phyloP scores from a whole-genome alignment of 2,329 filamentous ascomycete species.

The Sarocladiaceae sp. region DNA sequence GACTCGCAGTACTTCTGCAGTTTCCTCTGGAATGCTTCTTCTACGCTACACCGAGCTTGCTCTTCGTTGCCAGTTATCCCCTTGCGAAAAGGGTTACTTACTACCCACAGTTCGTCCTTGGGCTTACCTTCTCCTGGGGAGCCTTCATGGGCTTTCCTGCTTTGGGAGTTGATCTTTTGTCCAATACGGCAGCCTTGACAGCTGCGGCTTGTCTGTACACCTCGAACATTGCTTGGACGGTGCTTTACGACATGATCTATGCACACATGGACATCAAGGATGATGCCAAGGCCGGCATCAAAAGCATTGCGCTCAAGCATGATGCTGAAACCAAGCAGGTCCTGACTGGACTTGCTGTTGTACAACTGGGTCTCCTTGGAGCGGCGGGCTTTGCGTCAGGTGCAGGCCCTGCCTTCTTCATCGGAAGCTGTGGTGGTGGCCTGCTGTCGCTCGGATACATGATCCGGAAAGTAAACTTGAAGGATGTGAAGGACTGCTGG shows the following conservation, averaged over 20 bases:
- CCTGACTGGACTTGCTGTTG: constrained; percentile 62
- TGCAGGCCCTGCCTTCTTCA: constrained; percentile 65
- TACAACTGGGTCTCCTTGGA: constrained; percentile 66
- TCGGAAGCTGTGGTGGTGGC: constrained; percentile 63
- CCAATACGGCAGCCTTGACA: constrained; percentile 55
- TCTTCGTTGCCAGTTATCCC: constrained; percentile 73
- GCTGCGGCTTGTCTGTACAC: constrained; percentile 68
- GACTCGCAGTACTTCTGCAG: constrained; percentile 68
- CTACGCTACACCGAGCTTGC: constrained; percentile 71
- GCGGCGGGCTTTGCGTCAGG: constrained; percentile 64
- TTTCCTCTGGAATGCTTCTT: constrained; percentile 71
- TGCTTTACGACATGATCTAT: constrained; percentile 90
- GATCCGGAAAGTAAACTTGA: constrained; percentile 64
- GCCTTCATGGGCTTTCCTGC: constrained; percentile 85
- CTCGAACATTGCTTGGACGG: constrained; percentile 80
- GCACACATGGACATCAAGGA: constrained; percentile 89
- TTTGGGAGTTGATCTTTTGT: constrained; percentile 70
- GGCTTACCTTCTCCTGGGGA: constrained; percentile 84
- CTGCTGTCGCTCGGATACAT: constrained; percentile 57
- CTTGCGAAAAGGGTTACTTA: constrained; percentile 82
- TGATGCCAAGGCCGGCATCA: constrained; percentile 81
- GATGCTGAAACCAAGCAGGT: constrained; percentile 73
- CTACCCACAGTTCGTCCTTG: constrained; percentile 81
- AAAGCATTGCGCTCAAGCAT: constrained; percentile 79
- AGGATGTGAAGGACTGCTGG: constrained; percentile 65